Evolutionary conservation across 441 rosid species (phyloP), one percentile per base, ranked within the genome.

Genomic region (Aquilaria agallochum): DNA sequence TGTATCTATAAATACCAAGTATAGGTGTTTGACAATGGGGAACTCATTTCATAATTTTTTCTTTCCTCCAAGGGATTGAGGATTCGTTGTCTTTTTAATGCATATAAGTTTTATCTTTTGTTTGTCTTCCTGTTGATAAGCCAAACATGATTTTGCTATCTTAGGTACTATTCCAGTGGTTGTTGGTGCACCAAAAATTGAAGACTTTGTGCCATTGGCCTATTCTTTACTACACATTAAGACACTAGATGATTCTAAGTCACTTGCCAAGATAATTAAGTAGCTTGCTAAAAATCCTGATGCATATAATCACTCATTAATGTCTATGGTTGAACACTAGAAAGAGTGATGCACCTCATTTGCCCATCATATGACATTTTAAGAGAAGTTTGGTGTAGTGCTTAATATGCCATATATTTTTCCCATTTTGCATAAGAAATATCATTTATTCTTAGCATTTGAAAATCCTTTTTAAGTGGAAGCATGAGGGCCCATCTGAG

Each of bases 151-250:
- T 36, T 4, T 36, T 36, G 6, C 36, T 52, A 72, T 74, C 73
- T 50, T 66, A 94, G 96, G 98, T 70, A 72, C 96, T 14, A 68
- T 94, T 31, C 97, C 98, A 33, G 90, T 94, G 66, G 90, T 91
- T 56, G 81, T 91, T 66, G 98, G 97, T 66, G 89, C 96, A 67
- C 98, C 96, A 52, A 90, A 90, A 72, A 89, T 89, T 59, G 82
- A 80, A 80, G 98, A 94, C 1, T 94, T 82, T 77, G 86, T 93
- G 50, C 98, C 98, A 59, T 66, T 81, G 59, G 74, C 65, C 5
- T 79, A 72, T 58, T 87, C 96, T 55, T 5, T 85, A 75, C 75
- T 94, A 63, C 96, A 84, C 68, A 90, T 94, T 45, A 86, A 81
- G 75, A 64, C 65, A 63, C 40, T 83, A 63, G 73, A 59, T 56